These are phyloP conservation scores for Pachyrhizus erosus DNA, from an alignment of 306 rosid species.

Conservation along the genomic window DNA sequence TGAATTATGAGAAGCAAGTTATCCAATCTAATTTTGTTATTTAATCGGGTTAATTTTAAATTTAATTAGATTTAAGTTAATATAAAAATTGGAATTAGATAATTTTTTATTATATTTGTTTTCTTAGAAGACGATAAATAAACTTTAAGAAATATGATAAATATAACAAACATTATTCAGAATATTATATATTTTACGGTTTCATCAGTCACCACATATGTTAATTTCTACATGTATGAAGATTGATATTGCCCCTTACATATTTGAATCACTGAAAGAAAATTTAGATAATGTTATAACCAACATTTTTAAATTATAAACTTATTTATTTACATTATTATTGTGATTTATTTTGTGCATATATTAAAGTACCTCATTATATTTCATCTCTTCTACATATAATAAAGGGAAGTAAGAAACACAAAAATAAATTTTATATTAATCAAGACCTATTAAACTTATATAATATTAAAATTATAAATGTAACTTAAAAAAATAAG, in stretches of 20 bases:
- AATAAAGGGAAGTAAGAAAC: not conserved
- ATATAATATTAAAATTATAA: not conserved
- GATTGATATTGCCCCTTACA: not conserved
- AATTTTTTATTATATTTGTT: too few relatives aligned
- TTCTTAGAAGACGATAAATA: not conserved
- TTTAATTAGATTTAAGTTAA: not conserved
- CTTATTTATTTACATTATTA: too few relatives aligned
- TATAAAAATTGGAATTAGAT: not conserved
- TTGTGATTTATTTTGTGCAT: too few relatives aligned
- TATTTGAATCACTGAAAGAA: not conserved
- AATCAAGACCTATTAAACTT: not conserved
- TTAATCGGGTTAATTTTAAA: not conserved
- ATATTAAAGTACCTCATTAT: too few relatives aligned
- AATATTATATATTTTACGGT: not conserved
- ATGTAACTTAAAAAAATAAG: not conserved
- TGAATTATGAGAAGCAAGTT: not conserved
- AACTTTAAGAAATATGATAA: not conserved
- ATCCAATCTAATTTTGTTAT: not conserved
- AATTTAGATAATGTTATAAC: not conserved
- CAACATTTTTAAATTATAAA: not conserved
- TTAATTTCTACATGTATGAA: not conserved
- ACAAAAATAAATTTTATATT: not conserved
- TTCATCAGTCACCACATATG: not conserved
- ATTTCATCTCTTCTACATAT: not conserved
- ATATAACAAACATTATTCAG: not conserved